Evolutionary conservation across 257 asterid species (phyloP).

Genomic region (Ilex aquifolium): DNA sequence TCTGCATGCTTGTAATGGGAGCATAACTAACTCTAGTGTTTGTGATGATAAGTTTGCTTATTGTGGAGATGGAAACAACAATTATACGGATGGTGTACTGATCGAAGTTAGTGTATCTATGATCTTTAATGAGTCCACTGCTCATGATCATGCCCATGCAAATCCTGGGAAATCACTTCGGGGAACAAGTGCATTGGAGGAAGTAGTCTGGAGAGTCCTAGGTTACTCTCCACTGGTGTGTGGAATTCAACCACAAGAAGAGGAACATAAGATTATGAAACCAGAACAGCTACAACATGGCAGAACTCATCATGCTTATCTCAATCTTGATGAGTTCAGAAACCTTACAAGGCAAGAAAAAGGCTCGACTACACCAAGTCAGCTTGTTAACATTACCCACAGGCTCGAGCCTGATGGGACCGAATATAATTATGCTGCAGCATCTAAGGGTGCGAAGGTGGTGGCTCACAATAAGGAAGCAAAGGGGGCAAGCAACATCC

Average conservation of each 20-base stretch:
- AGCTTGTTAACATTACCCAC: slow-evolving; percentile 60
- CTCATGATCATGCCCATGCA: slow-evolving; percentile 13
- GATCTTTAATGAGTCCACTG: slow-evolving; percentile 21
- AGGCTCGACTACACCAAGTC: slow-evolving; percentile 36
- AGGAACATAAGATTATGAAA: slow-evolving; percentile 14
- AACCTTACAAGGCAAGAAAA: slow-evolving; percentile 47
- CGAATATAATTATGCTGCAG: slow-evolving; percentile 82
- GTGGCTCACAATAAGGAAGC: slow-evolving; percentile 86
- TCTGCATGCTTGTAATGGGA: slow-evolving; percentile 32
- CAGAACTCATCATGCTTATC: slow-evolving; percentile 46
- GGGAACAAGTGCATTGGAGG: slow-evolving; percentile 41
- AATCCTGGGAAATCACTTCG: slow-evolving; percentile 23
- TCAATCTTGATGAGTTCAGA: slow-evolving; percentile 75
- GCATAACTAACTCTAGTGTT: slow-evolving; percentile 21
- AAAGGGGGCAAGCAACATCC: slow-evolving; percentile 72
- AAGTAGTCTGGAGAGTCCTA: slow-evolving; percentile 36
- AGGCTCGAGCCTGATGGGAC: slow-evolving; percentile 90
- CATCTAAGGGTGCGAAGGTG: slow-evolving; percentile 91
- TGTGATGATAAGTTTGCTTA: slow-evolving; percentile 24
- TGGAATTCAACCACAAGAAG: slow-evolving; percentile 26
- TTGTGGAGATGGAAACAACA: slow-evolving; percentile 26
- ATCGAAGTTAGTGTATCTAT: slow-evolving; percentile 31
- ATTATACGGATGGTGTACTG: slow-evolving; percentile 14
- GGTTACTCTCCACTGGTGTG: slow-evolving; percentile 45
- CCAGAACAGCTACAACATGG: slow-evolving; percentile 31